These are phyloP conservation scores for Eleusine coracana DNA, from an alignment of 176 grass and related monocot species.

Conservation along the genomic window DNA sequence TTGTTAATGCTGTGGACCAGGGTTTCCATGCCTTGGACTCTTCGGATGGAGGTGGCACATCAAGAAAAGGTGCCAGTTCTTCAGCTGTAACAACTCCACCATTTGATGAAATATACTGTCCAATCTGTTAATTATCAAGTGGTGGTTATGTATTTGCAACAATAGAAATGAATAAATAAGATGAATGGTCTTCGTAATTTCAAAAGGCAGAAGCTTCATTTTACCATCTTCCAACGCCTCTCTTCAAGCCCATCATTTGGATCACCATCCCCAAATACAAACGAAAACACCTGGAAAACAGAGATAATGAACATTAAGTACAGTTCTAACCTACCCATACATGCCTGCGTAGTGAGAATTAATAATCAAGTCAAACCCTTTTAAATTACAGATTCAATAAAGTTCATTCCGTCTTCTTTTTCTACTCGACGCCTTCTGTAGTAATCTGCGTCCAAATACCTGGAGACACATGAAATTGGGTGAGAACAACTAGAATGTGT, in stretches of 20 bases:
- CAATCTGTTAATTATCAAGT: conserved; percentile 68
- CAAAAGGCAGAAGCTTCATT: conserved; percentile 13
- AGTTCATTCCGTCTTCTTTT: conserved; percentile 76
- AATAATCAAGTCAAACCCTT: conserved; percentile 88
- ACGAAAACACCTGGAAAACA: conserved; percentile 83
- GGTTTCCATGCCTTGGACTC: conserved; percentile 69
- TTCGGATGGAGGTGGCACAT: conserved; percentile 60
- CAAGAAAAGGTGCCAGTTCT: conserved; percentile 96
- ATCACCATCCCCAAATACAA: conserved; percentile 98
- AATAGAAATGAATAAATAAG: conserved; percentile 16
- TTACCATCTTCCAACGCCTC: conserved; percentile 95
- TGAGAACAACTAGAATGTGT: conserved; percentile 20
- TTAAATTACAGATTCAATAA: conserved; percentile 99
- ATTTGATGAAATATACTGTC: conserved; percentile 94
- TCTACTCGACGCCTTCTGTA: conserved; percentile 77
- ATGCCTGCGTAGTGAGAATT: conserved; percentile 31
- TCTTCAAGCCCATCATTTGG: conserved; percentile 98
- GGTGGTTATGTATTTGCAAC: conserved; percentile 34
- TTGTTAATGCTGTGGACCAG: conserved; percentile 24
- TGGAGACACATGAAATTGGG: conserved; percentile 33
- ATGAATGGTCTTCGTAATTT: background rate
- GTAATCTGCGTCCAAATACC: conserved; percentile 89
- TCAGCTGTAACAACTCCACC: conserved; percentile 95
- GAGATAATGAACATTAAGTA: conserved; percentile 46
- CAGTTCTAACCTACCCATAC: conserved; percentile 41